These are phyloP conservation scores for Micromonas pusilla DNA, from an alignment of 139 green algal species.

Conservation along the genomic window DNA sequence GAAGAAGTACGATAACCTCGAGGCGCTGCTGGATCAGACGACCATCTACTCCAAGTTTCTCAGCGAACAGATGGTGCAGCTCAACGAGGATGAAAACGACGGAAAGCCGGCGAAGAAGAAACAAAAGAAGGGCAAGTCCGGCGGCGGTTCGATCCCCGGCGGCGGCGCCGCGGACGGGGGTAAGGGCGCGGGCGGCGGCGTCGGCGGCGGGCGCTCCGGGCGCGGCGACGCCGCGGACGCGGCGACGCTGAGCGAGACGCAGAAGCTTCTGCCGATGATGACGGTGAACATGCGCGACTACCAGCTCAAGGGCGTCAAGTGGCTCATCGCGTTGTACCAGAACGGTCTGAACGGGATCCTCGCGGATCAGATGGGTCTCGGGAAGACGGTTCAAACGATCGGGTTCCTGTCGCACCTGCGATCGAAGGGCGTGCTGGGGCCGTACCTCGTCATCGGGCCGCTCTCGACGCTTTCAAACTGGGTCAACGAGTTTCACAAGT, in stretches of 20 bases:
- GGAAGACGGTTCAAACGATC: slow-evolving; percentile 48
- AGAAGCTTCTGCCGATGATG: slow-evolving; percentile 70
- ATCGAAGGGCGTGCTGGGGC: slow-evolving; percentile 43
- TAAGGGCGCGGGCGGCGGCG: background rate
- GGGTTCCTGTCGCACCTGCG: slow-evolving; percentile 49
- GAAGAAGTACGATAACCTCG: slow-evolving; percentile 55
- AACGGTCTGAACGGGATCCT: slow-evolving; percentile 58
- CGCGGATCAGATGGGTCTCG: slow-evolving; percentile 73
- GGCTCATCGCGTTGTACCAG: slow-evolving; percentile 49
- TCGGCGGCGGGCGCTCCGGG: background rate
- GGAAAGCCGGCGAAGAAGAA: slow-evolving; percentile 19
- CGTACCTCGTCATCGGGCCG: slow-evolving; percentile 85
- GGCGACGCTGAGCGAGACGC: slow-evolving; percentile 19
- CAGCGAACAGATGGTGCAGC: slow-evolving; percentile 61
- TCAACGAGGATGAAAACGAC: slow-evolving; percentile 30
- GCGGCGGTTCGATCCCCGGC: no score
- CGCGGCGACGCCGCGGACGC: background rate
- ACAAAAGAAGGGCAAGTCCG: slow-evolving; percentile 12
- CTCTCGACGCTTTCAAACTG: slow-evolving; percentile 86
- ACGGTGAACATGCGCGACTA: slow-evolving; percentile 52
- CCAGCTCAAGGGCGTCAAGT: slow-evolving; percentile 64
- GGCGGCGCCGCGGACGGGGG: no score
- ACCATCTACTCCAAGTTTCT: slow-evolving; percentile 82
- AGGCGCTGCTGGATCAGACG: slow-evolving; percentile 63
- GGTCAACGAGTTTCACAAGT: slow-evolving; percentile 80